These are phyloP conservation scores for Botrytis cinerea DNA, from an alignment of 2,329 filamentous ascomycete genomes.

Conservation along the genomic window DNA sequence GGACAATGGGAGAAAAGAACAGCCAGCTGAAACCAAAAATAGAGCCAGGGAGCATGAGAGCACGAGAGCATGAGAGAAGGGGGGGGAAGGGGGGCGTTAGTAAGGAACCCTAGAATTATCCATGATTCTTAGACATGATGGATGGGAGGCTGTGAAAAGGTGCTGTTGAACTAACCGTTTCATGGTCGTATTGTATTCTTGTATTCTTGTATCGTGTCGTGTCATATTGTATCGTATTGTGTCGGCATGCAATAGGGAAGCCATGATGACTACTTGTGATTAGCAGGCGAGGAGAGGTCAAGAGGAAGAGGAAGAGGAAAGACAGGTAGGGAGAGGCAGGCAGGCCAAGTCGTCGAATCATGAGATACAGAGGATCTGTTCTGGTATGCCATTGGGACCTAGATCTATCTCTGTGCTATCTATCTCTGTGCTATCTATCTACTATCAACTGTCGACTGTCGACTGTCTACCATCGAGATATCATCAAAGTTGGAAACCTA, in stretches of 20 bases:
- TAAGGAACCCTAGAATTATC: not conserved
- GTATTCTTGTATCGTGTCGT: too few relatives aligned
- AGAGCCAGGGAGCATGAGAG: not conserved
- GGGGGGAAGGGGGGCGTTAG: not conserved
- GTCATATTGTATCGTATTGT: too few relatives aligned
- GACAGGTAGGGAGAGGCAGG: too few relatives aligned
- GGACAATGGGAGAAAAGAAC: not conserved
- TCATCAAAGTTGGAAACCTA: not conserved
- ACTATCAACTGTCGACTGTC: too few relatives aligned
- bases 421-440: too few relatives aligned
- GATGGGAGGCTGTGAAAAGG: slow-evolving; percentile 5
- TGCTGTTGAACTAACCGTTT: not conserved
- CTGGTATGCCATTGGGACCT: too few relatives aligned
- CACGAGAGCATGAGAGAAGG: too few relatives aligned
- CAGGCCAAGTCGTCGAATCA: not conserved
- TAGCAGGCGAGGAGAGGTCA: not conserved
- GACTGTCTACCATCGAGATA: not conserved
- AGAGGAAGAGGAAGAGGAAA: too few relatives aligned
- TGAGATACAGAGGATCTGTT: not conserved
- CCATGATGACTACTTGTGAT: not conserved
- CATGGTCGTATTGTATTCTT: not conserved
- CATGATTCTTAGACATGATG: not conserved
- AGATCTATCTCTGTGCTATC: too few relatives aligned
- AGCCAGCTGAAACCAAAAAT: not conserved
- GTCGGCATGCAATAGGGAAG: not conserved